These are phyloP conservation scores for Exophiala alcalophila DNA, from an alignment of 2,329 filamentous ascomycete species.

Conservation along the genomic window DNA sequence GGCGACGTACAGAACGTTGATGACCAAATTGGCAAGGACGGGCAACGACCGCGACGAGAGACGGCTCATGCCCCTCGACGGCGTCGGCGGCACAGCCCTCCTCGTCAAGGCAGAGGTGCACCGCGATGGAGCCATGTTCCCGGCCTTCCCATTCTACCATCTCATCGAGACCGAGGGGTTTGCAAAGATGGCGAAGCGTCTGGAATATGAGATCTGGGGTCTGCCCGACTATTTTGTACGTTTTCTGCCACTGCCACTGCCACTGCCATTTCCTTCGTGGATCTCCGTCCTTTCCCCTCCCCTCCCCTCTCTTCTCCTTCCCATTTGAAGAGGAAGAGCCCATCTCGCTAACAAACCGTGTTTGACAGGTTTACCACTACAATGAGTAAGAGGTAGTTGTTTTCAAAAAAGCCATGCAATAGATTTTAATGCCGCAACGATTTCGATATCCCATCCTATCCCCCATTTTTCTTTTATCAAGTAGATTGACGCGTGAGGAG, in stretches of 20 bases:
- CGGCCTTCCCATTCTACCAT: conserved; percentile 92
- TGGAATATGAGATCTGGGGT: conserved; percentile 84
- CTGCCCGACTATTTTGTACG: conserved; percentile 93
- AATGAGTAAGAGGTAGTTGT: no score
- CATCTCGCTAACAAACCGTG: no score
- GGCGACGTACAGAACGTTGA: conserved; percentile 84
- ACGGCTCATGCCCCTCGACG: conserved; percentile 74
- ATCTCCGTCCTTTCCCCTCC: no score
- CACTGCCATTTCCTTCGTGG: neutral
- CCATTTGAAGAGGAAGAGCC: no score
- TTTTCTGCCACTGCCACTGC: conserved; percentile 14
- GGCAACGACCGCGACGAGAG: conserved; percentile 56
- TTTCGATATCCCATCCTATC: no score
- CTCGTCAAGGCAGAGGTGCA: conserved; percentile 97
- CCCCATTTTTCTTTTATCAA: no score
- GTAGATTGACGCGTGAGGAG: no score
- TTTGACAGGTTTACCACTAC: conserved; percentile 29
- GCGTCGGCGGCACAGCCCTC: conserved; percentile 87
- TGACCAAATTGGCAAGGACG: conserved; percentile 73
- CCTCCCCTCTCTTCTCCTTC: no score
- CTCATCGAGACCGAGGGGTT: conserved; percentile 98
- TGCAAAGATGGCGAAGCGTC: conserved; percentile 87
- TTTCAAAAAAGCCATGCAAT: no score
- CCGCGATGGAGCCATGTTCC: conserved; percentile 97
- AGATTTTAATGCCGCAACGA: no score